phyloP scores from a whole-genome alignment of 2,329 filamentous ascomycete genomes.

The Sporothrix dimorphospora region DNA sequence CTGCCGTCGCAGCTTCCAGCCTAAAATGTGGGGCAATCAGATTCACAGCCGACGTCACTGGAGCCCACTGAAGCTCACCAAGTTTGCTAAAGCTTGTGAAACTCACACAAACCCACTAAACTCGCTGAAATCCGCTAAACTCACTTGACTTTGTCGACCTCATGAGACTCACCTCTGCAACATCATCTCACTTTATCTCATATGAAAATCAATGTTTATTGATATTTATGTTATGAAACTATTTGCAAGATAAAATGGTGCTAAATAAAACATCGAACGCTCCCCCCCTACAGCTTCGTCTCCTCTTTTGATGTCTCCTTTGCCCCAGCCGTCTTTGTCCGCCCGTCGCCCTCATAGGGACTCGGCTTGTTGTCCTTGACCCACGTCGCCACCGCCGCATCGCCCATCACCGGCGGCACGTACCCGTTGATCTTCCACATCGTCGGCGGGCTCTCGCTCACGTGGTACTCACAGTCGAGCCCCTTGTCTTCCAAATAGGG shows the following conservation, averaged over 20 bases:
- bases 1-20: background rate
- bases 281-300: background rate
- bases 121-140: background rate
- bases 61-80: background rate
- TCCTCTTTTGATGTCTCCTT: background rate
- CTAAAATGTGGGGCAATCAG: background rate
- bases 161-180: no score
- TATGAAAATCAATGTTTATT: no score
- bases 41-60: background rate
- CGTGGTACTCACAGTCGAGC: conserved; percentile 49
- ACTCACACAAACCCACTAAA: background rate
- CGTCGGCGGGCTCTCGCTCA: conserved; percentile 47
- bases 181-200: background rate
- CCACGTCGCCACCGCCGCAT: conserved; percentile 17
- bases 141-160: background rate
- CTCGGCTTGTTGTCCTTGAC: conserved; percentile 22
- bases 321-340: no score
- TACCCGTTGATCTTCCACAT: conserved; percentile 49
- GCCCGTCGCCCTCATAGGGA: conserved; percentile 7
- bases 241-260: background rate
- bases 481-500: conserved; percentile 47
- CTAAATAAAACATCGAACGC: background rate
- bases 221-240: no score
- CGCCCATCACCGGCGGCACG: conserved; percentile 22
- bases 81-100: background rate